Conservation (phyloP, 2,329 filamentous ascomycete genomes). For the Gnomoniopsis smithogilvyi region DNA sequence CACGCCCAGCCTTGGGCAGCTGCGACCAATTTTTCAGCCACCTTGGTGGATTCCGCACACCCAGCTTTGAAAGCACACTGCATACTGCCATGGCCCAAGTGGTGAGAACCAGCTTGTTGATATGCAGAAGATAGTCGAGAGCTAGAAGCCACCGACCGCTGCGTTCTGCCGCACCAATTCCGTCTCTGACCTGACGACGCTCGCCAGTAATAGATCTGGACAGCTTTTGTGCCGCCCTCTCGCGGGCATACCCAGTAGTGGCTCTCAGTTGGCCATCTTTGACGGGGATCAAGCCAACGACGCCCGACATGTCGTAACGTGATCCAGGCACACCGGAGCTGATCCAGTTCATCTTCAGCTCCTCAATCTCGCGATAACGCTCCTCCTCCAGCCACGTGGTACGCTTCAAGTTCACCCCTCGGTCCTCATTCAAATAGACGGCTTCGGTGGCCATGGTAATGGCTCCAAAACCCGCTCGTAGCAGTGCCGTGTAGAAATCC, state of each 20-base stretch:
- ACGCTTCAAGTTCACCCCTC: conserved; percentile 65
- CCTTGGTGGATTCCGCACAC: conserved; percentile 58
- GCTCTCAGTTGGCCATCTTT: conserved; percentile 40
- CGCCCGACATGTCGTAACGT: conserved; percentile 49
- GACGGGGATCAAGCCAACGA: conserved; percentile 54
- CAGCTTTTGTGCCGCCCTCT: conserved; percentile 63
- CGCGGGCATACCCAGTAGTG: conserved; percentile 63
- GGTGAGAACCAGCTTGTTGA: conserved; percentile 62
- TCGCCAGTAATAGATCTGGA: conserved; percentile 43
- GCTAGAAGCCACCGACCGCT: conserved; percentile 76
- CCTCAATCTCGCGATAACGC: conserved; percentile 72
- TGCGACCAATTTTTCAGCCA: conserved; percentile 58
- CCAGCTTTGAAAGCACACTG: conserved; percentile 52
- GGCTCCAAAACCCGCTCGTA: conserved; percentile 82
- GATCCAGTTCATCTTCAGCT: conserved; percentile 49
- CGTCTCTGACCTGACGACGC: conserved; percentile 49
- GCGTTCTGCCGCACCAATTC: conserved; percentile 75
- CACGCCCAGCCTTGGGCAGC: conserved; percentile 28
- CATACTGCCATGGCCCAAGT: conserved; percentile 54
- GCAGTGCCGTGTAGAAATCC: conserved; percentile 90
- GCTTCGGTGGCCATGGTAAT: conserved; percentile 93
- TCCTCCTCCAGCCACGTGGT: conserved; percentile 94
- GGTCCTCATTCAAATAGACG: conserved; percentile 91
- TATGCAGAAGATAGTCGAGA: conserved; percentile 72
- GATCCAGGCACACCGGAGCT: conserved; percentile 44